phyloP scores from a whole-genome alignment of 352 stramenopile genomes.

The Peronospora destructor region DNA sequence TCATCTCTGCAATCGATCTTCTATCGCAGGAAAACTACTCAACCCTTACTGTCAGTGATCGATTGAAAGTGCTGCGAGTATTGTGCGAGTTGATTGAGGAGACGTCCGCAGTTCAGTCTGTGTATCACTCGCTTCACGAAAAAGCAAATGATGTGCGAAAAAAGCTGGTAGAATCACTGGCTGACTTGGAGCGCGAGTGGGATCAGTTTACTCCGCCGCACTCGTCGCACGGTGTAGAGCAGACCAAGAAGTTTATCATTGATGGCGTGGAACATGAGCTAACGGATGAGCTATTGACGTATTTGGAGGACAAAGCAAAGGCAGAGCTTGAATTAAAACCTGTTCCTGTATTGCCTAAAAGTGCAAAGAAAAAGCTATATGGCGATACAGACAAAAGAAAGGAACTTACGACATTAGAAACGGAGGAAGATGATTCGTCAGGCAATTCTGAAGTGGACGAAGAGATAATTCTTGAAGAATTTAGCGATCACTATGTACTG shows the following conservation, averaged over 20 bases:
- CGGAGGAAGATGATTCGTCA: constrained; percentile 27
- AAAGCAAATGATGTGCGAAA: constrained; percentile 52
- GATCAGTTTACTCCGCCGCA: constrained; percentile 40
- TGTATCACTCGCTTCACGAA: constrained; percentile 60
- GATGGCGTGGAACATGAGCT: constrained; percentile 64
- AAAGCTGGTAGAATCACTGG: constrained; percentile 44
- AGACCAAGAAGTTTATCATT: constrained; percentile 63
- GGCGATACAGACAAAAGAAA: constrained; percentile 11
- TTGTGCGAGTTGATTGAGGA: constrained; percentile 64
- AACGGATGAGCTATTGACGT: constrained; percentile 60
- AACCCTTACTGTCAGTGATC: constrained; percentile 42
- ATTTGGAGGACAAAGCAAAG: constrained; percentile 55
- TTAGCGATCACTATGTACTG: constrained; percentile 44
- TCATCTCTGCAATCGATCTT: constrained; percentile 50
- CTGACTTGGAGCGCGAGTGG: constrained; percentile 61
- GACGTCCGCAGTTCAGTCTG: constrained; percentile 42
- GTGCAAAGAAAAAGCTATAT: constrained; percentile 25
- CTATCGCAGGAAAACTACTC: constrained; percentile 69
- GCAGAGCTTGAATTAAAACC: constrained; percentile 50
- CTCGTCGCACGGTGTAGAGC: constrained; percentile 41
- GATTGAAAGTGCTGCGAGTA: constrained; percentile 49
- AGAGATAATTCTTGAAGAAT: constrained; percentile 44
- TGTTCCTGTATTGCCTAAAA: constrained; percentile 42
- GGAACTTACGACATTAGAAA: constrained; percentile 5
- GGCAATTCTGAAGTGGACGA: constrained; percentile 40